Percentiles rank a stretch among this genome's conserved stretches.
These are phyloP conservation scores for Rhinocladiella similis DNA, from an alignment of 2,329 filamentous ascomycete genomes.

Conservation along the genomic window DNA sequence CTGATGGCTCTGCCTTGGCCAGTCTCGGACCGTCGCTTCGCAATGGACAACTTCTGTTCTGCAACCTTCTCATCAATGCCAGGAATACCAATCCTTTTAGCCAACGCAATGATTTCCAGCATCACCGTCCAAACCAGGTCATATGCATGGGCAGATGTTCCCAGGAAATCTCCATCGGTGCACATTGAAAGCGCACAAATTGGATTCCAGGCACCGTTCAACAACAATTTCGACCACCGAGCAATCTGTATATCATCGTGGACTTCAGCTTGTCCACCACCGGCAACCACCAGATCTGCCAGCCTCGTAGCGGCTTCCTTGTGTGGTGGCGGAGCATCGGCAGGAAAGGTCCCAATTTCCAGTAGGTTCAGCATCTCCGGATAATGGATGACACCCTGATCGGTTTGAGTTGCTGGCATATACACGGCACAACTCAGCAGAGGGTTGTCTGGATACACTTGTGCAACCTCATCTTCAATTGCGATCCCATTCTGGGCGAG, in stretches of 20 bases:
- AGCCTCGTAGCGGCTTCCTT: constrained; percentile 39
- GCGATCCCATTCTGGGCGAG: constrained; percentile 64
- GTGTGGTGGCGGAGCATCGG: constrained; percentile 28
- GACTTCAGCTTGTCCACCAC: constrained; percentile 49
- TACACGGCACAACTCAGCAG: constrained; percentile 59
- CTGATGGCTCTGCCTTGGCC: constrained; percentile 44
- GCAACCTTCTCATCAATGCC: constrained; percentile 45
- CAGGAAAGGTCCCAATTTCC: constrained; percentile 53
- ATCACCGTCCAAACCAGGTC: constrained; percentile 53
- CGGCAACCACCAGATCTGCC: constrained; percentile 43
- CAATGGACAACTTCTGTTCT: constrained; percentile 45
- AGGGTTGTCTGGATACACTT: constrained; percentile 51
- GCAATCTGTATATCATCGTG: constrained; percentile 34
- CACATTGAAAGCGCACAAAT: constrained; percentile 54
- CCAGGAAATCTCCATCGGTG: constrained; percentile 52
- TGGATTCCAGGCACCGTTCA: constrained; percentile 54
- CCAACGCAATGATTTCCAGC: constrained; percentile 44
- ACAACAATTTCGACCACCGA: constrained; percentile 46
- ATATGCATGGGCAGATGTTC: constrained; percentile 35
- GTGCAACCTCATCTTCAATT: constrained; percentile 57
- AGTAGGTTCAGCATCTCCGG: constrained; percentile 47
- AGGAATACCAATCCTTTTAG: constrained; percentile 44
- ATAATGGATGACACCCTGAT: constrained; percentile 50
- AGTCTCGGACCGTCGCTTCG: constrained; percentile 36
- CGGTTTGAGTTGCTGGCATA: constrained; percentile 51